Percentiles rank a stretch among this genome's conserved stretches.
These are phyloP conservation scores for Talaromyces sp. DNA, from an alignment of 2,329 filamentous ascomycete species.

Conservation along the genomic window DNA sequence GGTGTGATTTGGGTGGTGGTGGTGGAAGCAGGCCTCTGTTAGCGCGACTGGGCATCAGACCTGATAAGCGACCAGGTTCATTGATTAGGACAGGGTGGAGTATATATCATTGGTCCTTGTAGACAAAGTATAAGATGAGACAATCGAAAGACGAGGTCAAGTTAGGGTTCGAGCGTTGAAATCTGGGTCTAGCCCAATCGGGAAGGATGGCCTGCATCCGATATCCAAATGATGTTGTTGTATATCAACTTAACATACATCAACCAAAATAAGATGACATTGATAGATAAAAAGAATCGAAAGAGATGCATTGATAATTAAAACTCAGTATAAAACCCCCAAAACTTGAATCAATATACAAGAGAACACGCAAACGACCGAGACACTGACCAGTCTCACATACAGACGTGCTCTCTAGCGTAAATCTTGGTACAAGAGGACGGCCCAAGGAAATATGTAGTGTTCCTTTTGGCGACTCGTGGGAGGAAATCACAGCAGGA, in stretches of 20 bases:
- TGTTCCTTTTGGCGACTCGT: not conserved
- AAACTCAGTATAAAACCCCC: not conserved
- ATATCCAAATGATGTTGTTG: not conserved
- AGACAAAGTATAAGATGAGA: not conserved
- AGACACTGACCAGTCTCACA: not conserved
- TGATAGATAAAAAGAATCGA: not conserved
- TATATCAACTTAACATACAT: not conserved
- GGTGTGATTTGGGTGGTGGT: not conserved
- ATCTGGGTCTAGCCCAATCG: not conserved
- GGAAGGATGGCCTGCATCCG: not conserved
- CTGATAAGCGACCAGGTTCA: not conserved
- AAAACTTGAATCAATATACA: not conserved
- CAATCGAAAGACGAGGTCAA: not conserved
- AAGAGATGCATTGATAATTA: not conserved
- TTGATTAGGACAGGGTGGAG: not conserved
- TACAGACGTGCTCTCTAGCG: not conserved
- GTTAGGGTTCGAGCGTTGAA: not conserved
- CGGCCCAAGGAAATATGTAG: not conserved
- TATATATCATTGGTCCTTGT: no score
- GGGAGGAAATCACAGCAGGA: not conserved
- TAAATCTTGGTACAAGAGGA: conserved; percentile 1
- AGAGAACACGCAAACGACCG: not conserved
- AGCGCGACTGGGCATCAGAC: not conserved
- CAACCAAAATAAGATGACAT: not conserved
- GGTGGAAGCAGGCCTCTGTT: not conserved